Evolutionary conservation across 371 early-diverging fungal genomes (phyloP).

Genomic region (Mortierella sp.): DNA sequence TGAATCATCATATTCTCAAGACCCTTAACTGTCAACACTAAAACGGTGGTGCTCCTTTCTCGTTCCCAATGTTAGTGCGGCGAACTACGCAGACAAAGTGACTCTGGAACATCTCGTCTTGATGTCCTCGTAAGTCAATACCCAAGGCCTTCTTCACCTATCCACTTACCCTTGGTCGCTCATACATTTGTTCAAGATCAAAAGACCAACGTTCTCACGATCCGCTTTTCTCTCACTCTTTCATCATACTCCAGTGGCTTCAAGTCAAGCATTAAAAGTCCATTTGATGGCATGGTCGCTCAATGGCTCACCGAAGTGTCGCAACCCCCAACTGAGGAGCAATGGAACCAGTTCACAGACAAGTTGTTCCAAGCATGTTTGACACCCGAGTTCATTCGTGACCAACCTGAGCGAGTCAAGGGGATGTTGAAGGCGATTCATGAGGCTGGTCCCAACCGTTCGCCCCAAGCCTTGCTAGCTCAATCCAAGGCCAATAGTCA

Average conservation of each 20-base stretch:
- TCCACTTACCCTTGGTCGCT: not conserved
- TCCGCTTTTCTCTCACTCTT: too few relatives aligned
- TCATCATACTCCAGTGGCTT: not conserved
- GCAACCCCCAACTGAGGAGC: not conserved
- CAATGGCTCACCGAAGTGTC: not conserved
- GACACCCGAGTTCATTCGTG: not conserved
- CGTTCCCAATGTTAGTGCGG: not conserved
- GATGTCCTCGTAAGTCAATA: slow-evolving; percentile 1
- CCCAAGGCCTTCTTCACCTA: too few relatives aligned
- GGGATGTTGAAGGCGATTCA: not conserved
- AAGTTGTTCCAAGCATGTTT: slow-evolving; percentile 3
- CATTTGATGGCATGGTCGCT: not conserved
- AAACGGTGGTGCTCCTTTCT: not conserved
- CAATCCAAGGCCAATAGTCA: not conserved
- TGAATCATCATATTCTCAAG: too few relatives aligned
- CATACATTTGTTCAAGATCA: too few relatives aligned
- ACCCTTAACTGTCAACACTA: not conserved
- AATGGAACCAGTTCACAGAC: slow-evolving; percentile 5
- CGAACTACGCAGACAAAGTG: not conserved
- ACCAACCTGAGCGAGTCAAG: not conserved
- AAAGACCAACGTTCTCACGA: too few relatives aligned
- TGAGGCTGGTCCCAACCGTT: not conserved
- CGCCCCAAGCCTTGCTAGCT: not conserved
- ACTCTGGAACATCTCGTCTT: slow-evolving; percentile 9
- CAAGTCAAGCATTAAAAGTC: not conserved